phyloP scores from a whole-genome alignment of 179 eudicot genomes.

The Silene vulgaris region DNA sequence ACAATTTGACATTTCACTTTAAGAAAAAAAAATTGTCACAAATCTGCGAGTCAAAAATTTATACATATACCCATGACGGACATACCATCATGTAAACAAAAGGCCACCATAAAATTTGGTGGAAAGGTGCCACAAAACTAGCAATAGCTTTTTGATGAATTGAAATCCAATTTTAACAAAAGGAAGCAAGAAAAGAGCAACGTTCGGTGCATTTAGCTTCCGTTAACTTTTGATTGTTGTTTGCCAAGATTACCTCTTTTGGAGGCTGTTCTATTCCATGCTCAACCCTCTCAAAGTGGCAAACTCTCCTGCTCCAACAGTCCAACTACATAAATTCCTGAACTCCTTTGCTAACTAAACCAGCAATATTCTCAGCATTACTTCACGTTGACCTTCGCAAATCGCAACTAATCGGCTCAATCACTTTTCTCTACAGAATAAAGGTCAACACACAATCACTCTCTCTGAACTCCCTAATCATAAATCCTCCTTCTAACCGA shows the following conservation, averaged over 20 bases:
- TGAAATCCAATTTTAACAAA: neutral
- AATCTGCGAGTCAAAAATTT: neutral
- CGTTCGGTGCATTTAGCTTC: neutral
- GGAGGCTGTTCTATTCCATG: neutral
- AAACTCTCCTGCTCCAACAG: neutral
- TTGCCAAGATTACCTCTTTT: neutral
- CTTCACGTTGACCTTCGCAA: constrained; percentile 10
- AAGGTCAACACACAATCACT: neutral
- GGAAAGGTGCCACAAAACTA: neutral
- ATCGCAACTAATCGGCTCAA: constrained; percentile 11
- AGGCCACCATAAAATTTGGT: neutral
- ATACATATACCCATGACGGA: neutral
- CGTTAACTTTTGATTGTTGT: neutral
- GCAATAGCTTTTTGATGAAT: neutral
- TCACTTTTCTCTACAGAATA: neutral
- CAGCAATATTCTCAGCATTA: constrained; percentile 11
- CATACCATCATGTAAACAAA: neutral
- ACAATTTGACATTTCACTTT: neutral
- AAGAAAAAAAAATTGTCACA: neutral
- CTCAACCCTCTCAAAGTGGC: neutral
- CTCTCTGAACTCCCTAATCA: neutral
- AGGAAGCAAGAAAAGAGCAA: neutral
- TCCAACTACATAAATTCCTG: neutral
- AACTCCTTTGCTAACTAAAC: neutral
- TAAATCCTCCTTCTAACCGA: neutral